Evolutionary conservation across 2,329 filamentous ascomycete species (phyloP).

Genomic region (Alternaria tenuissima): DNA sequence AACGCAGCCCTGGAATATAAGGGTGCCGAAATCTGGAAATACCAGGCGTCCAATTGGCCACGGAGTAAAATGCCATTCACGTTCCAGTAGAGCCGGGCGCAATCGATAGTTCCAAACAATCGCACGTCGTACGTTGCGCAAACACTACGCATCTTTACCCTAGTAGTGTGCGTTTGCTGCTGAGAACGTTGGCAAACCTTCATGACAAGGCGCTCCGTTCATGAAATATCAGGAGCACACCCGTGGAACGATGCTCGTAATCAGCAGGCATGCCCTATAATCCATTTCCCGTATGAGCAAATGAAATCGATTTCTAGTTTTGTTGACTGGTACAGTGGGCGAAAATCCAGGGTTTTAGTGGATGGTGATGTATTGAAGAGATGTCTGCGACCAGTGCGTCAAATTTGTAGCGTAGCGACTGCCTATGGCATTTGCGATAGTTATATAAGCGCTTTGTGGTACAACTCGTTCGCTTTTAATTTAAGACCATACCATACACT

Average conservation of each 20-base stretch:
- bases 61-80: background rate
- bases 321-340: background rate
- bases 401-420: background rate
- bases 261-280: background rate
- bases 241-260: background rate
- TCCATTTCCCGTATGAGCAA: constrained; percentile 2
- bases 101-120: background rate
- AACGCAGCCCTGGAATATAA: background rate
- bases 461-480: background rate
- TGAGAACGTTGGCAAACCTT: background rate
- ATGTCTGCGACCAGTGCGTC: background rate
- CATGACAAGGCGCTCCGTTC: background rate
- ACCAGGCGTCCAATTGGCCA: background rate
- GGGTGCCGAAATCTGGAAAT: background rate
- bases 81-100: background rate
- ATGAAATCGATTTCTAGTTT: background rate
- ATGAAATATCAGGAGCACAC: constrained; percentile 1
- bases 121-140: background rate
- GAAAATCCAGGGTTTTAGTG: background rate
- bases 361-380: background rate
- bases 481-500: background rate
- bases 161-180: constrained; percentile 1
- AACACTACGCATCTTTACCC: background rate
- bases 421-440: background rate
- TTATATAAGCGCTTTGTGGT: background rate